phyloP scores from a whole-genome alignment of 345 rosid species.

The Salix dunnii region DNA sequence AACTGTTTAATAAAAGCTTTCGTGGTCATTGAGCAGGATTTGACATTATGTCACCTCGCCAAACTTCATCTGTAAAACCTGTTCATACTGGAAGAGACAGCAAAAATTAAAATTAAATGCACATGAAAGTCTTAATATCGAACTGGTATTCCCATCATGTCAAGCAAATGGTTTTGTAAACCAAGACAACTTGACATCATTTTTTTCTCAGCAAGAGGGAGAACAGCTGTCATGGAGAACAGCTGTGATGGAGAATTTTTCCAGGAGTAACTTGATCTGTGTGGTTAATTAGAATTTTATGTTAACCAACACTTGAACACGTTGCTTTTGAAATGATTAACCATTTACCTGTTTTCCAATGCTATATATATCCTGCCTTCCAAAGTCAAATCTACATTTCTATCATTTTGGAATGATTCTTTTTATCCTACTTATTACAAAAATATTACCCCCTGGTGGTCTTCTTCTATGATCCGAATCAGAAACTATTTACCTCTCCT shows the following conservation, averaged over 20 bases:
- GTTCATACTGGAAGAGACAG: too few species aligned
- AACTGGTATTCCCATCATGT: neutral
- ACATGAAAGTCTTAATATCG: too few species aligned
- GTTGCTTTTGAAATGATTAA: neutral
- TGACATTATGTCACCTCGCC: neutral
- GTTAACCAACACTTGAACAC: neutral
- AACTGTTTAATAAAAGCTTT: neutral
- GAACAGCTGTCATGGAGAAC: neutral
- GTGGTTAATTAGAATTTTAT: neutral
- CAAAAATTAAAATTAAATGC: too few species aligned
- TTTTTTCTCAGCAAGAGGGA: neutral
- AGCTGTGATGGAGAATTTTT: neutral
- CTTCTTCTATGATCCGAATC: neutral
- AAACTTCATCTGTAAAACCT: neutral
- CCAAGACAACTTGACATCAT: neutral
- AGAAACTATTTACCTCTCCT: neutral
- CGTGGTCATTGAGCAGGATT: neutral
- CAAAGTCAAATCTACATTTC: slow-evolving; percentile 14
- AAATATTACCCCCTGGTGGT: neutral
- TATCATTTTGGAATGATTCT: slow-evolving; percentile 12
- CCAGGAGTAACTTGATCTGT: neutral
- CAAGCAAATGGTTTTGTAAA: neutral
- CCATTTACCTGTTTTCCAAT: neutral
- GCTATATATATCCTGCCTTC: neutral
- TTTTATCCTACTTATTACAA: neutral